phyloP scores from a whole-genome alignment of 306 rosid species.

The Cicer cuneatum region DNA sequence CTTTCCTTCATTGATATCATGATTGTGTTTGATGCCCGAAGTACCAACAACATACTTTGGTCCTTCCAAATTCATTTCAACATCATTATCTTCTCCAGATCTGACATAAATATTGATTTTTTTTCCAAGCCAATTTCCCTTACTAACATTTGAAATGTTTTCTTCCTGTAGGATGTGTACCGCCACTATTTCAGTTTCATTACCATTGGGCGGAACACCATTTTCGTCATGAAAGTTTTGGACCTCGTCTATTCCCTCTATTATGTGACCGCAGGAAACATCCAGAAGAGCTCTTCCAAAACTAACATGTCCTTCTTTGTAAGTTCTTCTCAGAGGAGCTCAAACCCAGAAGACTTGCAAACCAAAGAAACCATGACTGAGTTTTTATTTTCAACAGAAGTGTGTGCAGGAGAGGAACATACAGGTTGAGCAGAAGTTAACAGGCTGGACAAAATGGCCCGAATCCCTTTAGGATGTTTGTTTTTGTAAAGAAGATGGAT shows the following conservation, averaged over 20 bases:
- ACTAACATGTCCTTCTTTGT: no score
- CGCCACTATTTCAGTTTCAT: neutral
- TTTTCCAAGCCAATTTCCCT: conserved; percentile 31
- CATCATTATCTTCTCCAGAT: conserved; percentile 25
- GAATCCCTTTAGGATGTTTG: no score
- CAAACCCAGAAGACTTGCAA: no score
- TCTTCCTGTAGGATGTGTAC: neutral
- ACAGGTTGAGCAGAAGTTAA: no score
- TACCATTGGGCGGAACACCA: conserved; percentile 49
- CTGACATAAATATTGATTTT: conserved; percentile 5
- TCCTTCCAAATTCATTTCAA: conserved; percentile 38
- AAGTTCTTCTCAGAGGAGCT: no score
- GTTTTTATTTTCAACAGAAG: no score
- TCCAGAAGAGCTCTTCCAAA: no score
- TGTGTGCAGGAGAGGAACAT: no score
- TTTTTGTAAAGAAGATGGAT: no score
- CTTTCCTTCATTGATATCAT: conserved; percentile 28
- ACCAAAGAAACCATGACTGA: no score
- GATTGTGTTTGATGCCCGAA: conserved; percentile 25
- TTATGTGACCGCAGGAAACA: neutral
- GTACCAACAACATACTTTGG: conserved; percentile 6
- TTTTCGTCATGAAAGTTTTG: conserved; percentile 52
- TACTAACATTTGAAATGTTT: conserved; percentile 13
- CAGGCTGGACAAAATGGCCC: no score
- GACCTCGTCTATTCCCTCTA: conserved; percentile 39